Base-by-base conservation (phyloP, 768 basidiomycete species). In the Trametes elegans region DNA sequence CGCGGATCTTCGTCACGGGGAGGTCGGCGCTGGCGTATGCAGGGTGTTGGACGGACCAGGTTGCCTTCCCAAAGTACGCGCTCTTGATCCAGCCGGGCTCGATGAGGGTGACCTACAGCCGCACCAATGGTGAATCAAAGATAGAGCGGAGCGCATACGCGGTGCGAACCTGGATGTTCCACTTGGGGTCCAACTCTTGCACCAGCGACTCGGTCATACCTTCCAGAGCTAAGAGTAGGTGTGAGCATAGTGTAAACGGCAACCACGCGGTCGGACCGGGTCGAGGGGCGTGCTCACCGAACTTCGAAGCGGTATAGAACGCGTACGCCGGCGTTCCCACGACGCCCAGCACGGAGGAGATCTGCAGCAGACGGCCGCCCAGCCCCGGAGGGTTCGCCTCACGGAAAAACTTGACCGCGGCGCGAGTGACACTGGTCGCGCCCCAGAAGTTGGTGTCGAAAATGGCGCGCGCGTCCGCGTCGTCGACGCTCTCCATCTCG, bases 121-220 rank as follows among this genome's bases (percentile, higher is more conserved):
- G 1, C n/a, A 10, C 6, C 26, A 3, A 21, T 13, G 31, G 9
- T 21, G 9, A 23, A 18, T 8, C 0, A 13, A 14, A 13, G 38
- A 24, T 11, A 19, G 14, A 7, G 26, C 26, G n/a, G n/a, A 24
- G 26, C 40, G 18, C 19, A 5, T 18, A 32, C n/a, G n/a, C n/a
- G n/a, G n/a, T n/a, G n/a, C n/a, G n/a, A n/a, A 69, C 71, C 57
- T 62, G 72, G 59, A 73, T 71, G 56, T 70, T 66, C 72, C 72
- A 73, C 6, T 53, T 57, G 5, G 72, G 72, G 36, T 72, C 68
- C 8, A 73, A 62, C 40, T 73, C 72, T 44, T 43, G 45, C 21
- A 60, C 64, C 4, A 71, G 53, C 27, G 56, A 26, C 50, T 67
- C 61, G 1, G 60, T 66, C 21, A 69, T 40, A 11, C 62, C 52